phyloP scores from a whole-genome alignment of 306 rosid genomes.

The Albizia julibrissin region DNA sequence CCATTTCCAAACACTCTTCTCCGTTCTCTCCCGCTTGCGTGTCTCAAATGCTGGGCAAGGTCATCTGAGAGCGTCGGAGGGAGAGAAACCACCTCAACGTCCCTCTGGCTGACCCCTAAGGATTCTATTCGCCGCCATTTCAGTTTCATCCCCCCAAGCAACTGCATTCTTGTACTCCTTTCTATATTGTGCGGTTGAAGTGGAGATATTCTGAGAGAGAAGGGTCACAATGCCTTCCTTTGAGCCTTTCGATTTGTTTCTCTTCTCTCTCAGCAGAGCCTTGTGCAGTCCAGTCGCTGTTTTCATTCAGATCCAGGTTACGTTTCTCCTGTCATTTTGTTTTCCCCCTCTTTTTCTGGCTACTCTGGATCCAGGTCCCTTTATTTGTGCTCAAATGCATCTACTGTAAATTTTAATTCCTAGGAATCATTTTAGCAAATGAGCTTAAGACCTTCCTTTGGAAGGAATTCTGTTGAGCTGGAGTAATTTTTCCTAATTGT shows the following conservation, averaged over 20 bases:
- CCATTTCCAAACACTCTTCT: background rate
- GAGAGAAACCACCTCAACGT: background rate
- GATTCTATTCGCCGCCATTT: background rate
- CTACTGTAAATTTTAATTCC: background rate
- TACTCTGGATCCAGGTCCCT: background rate
- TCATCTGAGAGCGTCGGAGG: slow-evolving; percentile 29
- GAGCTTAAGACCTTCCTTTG: background rate
- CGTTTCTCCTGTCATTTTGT: background rate
- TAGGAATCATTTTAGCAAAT: background rate
- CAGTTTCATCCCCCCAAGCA: background rate
- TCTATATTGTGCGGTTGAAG: background rate
- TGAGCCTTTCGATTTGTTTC: slow-evolving; percentile 67
- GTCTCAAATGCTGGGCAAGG: slow-evolving; percentile 6
- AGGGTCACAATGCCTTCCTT: slow-evolving; percentile 54
- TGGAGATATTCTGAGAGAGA: slow-evolving; percentile 22
- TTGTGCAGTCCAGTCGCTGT: slow-evolving; percentile 58
- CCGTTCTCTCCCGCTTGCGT: slow-evolving; percentile 10
- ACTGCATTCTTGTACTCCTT: background rate
- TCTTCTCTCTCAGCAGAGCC: slow-evolving; percentile 63
- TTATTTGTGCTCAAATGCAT: background rate
- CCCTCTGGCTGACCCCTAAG: background rate
- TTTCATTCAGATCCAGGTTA: slow-evolving; percentile 85
- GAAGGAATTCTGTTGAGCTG: background rate
- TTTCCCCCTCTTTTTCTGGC: background rate
- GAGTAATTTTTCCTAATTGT: background rate